Conservation (phyloP, 352 stramenopile genomes). For the Phytopythium oedochilum region DNA sequence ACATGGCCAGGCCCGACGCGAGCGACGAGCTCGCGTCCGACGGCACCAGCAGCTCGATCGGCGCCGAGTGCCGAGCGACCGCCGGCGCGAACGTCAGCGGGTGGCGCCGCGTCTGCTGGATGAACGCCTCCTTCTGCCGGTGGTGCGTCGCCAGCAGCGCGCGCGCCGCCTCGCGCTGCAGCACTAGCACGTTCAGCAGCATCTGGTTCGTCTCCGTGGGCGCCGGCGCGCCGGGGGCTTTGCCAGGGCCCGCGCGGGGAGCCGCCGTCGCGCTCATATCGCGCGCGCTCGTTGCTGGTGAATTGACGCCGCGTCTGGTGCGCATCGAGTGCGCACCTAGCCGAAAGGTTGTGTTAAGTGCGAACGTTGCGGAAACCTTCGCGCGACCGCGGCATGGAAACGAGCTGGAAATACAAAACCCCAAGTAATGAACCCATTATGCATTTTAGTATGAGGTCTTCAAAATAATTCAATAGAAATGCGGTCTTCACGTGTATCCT, state of each 20-base stretch:
- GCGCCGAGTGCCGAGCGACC: conserved; percentile 9
- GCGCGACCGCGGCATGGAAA: too few species aligned
- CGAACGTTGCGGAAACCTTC: too few species aligned
- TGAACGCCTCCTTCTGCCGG: conserved; percentile 60
- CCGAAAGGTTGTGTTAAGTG: too few species aligned
- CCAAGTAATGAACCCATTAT: too few species aligned
- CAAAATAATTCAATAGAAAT: too few species aligned
- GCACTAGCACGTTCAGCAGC: conserved; percentile 54
- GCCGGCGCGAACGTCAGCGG: conserved; percentile 32
- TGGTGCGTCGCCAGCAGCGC: conserved; percentile 46
- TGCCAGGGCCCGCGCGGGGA: neutral
- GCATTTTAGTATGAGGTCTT: too few species aligned
- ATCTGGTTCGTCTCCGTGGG: conserved; percentile 15
- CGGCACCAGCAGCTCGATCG: conserved; percentile 27
- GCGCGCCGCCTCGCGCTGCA: conserved; percentile 47
- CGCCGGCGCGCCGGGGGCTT: neutral
- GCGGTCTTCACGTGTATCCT: too few species aligned
- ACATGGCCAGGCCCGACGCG: conserved; percentile 32
- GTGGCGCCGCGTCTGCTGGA: conserved; percentile 46
- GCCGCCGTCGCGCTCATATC: neutral
- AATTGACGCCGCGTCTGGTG: too few species aligned
- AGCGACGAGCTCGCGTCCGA: conserved; percentile 13
- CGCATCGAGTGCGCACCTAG: too few species aligned
- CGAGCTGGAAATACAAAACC: too few species aligned
- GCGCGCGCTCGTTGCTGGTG: neutral